These are phyloP conservation scores for Colletotrichum coccodes DNA, from an alignment of 2,329 filamentous ascomycete species.

Conservation along the genomic window DNA sequence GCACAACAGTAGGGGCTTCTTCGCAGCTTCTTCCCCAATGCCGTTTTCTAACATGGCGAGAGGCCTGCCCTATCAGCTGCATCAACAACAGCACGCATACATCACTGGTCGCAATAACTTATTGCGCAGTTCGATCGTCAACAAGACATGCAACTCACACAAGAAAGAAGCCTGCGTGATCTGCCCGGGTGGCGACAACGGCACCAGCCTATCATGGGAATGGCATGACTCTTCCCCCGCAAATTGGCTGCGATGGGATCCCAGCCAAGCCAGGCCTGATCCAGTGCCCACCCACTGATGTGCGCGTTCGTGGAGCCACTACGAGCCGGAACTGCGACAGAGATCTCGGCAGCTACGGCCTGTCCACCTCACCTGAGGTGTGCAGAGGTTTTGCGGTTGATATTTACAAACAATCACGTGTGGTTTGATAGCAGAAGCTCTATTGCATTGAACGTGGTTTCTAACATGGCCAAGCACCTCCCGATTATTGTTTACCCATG, in stretches of 20 bases:
- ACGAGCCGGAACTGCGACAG: conserved; percentile 15
- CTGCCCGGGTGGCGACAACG: conserved; percentile 19
- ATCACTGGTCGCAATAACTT: not conserved
- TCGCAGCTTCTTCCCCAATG: not conserved
- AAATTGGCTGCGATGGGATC: conserved; percentile 29
- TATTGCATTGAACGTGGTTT: not conserved
- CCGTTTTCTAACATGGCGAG: not conserved
- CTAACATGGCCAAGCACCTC: not conserved
- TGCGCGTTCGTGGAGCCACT: conserved; percentile 30
- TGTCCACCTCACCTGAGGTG: not conserved
- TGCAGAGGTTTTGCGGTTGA: not conserved
- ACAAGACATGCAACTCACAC: conserved; percentile 6
- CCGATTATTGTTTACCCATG: not conserved
- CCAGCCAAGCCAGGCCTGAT: conserved; percentile 25
- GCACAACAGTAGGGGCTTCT: conserved; percentile 7
- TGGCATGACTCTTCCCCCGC: conserved; percentile 31
- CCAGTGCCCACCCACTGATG: conserved; percentile 28
- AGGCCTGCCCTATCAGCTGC: not conserved
- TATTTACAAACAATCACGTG: not conserved
- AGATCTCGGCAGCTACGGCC: conserved; percentile 22
- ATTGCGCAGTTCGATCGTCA: not conserved
- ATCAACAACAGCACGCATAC: not conserved
- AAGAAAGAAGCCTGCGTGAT: conserved; percentile 15
- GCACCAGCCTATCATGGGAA: conserved; percentile 24
- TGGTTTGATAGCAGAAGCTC: not conserved